These are phyloP conservation scores for Talaromyces sp. DNA, from an alignment of 2,329 filamentous ascomycete species.

Conservation along the genomic window DNA sequence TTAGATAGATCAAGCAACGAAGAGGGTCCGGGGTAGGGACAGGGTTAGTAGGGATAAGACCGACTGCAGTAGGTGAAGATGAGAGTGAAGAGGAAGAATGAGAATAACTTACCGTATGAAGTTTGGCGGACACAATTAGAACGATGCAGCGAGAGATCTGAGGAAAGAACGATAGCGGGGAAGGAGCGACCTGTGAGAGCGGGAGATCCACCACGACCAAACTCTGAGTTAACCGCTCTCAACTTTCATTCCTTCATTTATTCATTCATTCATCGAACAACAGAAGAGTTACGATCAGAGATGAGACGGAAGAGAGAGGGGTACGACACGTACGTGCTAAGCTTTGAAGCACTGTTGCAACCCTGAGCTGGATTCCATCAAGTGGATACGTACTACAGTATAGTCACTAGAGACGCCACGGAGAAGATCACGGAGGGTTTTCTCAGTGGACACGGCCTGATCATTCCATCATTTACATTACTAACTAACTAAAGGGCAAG, in stretches of 20 bases:
- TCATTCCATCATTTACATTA: neutral
- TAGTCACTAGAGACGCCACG: neutral
- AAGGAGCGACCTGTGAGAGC: constrained; percentile 6
- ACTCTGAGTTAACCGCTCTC: neutral
- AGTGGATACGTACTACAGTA: constrained; percentile 1
- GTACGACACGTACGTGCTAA: too few relatives aligned
- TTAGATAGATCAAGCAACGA: neutral
- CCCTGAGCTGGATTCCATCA: neutral
- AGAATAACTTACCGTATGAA: neutral
- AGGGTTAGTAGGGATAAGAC: neutral
- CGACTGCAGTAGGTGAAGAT: neutral
- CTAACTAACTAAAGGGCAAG: neutral
- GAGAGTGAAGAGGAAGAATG: neutral
- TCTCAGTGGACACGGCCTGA: neutral
- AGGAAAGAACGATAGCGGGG: constrained; percentile 6
- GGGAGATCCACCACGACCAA: constrained; percentile 15
- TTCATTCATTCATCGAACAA: too few relatives aligned
- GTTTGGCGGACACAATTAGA: too few relatives aligned
- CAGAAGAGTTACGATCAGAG: neutral
- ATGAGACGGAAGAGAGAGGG: neutral
- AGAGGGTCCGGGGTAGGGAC: neutral
- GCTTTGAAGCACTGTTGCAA: neutral
- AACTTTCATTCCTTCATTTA: neutral
- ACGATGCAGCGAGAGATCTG: too few relatives aligned
- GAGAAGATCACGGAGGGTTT: constrained; percentile 1